Evolutionary conservation across 805 yeast genomes (phyloP).

Genomic region (Kluyveromyces aestuarii): DNA sequence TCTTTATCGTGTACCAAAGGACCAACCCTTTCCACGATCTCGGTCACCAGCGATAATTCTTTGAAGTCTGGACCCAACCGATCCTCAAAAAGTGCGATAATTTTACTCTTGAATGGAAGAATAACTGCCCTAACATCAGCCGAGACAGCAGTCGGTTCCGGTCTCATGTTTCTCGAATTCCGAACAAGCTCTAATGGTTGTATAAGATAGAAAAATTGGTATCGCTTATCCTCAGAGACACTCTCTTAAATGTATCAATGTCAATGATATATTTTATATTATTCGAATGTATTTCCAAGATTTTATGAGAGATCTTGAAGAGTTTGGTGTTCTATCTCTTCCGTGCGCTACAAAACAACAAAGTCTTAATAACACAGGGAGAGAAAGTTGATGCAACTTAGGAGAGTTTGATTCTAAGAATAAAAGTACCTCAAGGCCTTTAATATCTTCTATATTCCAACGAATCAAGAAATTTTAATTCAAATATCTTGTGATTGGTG

Average conservation of each 20-base stretch:
- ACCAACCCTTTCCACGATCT: slow-evolving; percentile 1
- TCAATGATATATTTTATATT: neutral
- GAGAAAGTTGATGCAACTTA: neutral
- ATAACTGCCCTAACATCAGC: neutral
- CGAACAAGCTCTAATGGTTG: neutral
- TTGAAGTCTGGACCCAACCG: neutral
- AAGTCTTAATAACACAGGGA: neutral
- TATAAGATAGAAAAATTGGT: no score
- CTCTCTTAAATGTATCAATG: neutral
- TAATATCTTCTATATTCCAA: neutral
- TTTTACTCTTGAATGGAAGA: neutral
- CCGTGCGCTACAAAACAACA: neutral
- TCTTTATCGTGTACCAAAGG: slow-evolving; percentile 8
- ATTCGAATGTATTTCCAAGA: neutral
- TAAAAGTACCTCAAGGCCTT: neutral
- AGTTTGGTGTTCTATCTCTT: neutral
- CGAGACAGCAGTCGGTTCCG: neutral
- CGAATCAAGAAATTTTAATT: no score
- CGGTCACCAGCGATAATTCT: neutral
- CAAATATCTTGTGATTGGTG: neutral
- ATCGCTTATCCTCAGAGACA: neutral
- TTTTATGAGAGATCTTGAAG: no score
- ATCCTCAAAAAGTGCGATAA: neutral
- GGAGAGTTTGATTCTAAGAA: neutral
- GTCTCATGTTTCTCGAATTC: neutral